Conservation (phyloP, 805 yeast genomes). For the Wickerhamiella galacta region DNA sequence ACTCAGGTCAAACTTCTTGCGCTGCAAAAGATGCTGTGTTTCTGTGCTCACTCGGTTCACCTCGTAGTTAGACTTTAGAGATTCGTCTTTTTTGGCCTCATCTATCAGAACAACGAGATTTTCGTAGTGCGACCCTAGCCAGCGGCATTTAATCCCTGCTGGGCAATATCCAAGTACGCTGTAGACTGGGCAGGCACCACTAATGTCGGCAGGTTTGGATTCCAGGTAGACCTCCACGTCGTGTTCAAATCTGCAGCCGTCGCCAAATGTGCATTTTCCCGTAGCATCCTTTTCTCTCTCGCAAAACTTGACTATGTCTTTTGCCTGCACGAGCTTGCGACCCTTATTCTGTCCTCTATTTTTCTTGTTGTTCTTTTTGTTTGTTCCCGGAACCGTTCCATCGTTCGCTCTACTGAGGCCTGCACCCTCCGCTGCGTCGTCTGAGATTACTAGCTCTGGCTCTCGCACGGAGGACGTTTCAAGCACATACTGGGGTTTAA, state of each 20-base stretch:
- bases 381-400: constrained; percentile 6
- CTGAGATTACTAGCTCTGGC: too few species aligned
- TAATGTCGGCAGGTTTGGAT: constrained; percentile 53
- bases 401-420: constrained; percentile 12
- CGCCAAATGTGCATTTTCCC: constrained; percentile 37
- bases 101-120: constrained; percentile 28
- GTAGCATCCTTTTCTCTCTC: constrained; percentile 8
- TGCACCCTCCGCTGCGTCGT: constrained; percentile 8
- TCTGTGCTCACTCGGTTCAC: constrained; percentile 42
- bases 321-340: constrained; percentile 13
- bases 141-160: constrained; percentile 80
- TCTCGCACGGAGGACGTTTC: too few species aligned
- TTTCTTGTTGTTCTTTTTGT: constrained; percentile 9
- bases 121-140: constrained; percentile 56
- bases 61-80: constrained; percentile 31
- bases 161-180: constrained; percentile 78
- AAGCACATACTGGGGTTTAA: constrained; percentile 11
- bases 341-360: constrained; percentile 17
- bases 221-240: constrained; percentile 47
- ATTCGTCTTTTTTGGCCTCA: constrained; percentile 25
- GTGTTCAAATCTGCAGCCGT: constrained; percentile 61
- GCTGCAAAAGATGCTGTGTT: constrained; percentile 33
- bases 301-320: constrained; percentile 13
- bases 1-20: constrained; percentile 43
- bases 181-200: constrained; percentile 73